Evolutionary conservation across 2,329 filamentous ascomycete genomes (phyloP), one percentile per base, ranked within the genome.

Genomic region (Cercospora sojina): DNA sequence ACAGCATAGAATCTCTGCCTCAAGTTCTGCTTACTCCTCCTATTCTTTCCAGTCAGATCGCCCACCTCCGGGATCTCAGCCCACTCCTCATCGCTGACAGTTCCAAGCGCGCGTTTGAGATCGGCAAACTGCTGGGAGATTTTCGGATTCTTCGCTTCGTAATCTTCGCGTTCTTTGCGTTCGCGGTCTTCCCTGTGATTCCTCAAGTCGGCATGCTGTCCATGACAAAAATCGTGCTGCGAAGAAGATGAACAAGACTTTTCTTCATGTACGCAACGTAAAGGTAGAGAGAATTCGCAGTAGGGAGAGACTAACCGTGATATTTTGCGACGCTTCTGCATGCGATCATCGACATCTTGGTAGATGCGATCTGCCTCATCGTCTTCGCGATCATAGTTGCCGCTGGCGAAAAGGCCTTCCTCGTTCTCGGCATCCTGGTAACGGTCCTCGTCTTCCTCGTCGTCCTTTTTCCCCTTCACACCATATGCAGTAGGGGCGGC

Each of bases 351-450:
- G 70, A 99, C 91, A 77, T 92, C 91, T 75, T 93, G 90, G 82
- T 96, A 99, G 75, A 99, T 97, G 75, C 91, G 86, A 80, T 99
- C 95, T 51, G 95, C 95, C 79, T 99, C 96, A 75, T 99, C 95
- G 76, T 99, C 95, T 64, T 99, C 95, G 78, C 95, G 91, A 78
- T 98, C 95, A 82, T 97, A 99, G 74, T 95, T 91, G 38, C 95
- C 95, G 64, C 92, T 94, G 3, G 95, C 93, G 75, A 99, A 99
- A 23, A 99, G 83, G 4, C 96, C 95, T 57, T 95, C 91, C 79
- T 99, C 95, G 75, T 98, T 98, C 74, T 99, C 95, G 0, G 95
- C 95, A 77, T 99, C 95, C 77, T 97, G 93, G 75, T 93, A 98
- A 56, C 94, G 87, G 38, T 91, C 90, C 64, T 92, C 90, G 62